A percentile compares a stretch with the other conserved stretches of the same genome.
These are phyloP conservation scores for Pichia ethanolica DNA, from an alignment of 805 yeast genomes.

Conservation along the genomic window DNA sequence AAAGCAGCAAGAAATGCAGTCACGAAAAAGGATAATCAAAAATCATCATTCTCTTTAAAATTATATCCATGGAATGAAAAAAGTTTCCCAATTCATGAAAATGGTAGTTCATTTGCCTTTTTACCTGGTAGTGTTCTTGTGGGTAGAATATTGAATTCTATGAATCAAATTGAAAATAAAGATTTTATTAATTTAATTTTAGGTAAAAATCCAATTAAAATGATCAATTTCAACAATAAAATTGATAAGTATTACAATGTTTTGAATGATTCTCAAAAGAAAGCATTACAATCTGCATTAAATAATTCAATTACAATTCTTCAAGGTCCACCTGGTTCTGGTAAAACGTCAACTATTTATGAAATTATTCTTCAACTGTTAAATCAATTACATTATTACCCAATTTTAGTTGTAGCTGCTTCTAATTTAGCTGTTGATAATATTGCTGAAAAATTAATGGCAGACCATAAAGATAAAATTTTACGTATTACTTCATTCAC, in stretches of 20 bases:
- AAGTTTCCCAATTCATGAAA: slow-evolving; percentile 19
- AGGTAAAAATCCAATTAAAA: slow-evolving; percentile 25
- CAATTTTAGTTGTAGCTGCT: slow-evolving; percentile 67
- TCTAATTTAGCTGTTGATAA: slow-evolving; percentile 72
- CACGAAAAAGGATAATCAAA: slow-evolving; percentile 6
- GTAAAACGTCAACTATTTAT: slow-evolving; percentile 75
- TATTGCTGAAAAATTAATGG: slow-evolving; percentile 60
- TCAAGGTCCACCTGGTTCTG: slow-evolving; percentile 81
- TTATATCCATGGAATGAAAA: slow-evolving; percentile 51
- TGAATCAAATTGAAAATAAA: slow-evolving; percentile 50
- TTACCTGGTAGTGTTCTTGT: slow-evolving; percentile 60
- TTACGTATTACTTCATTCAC: slow-evolving; percentile 52
- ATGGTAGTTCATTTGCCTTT: slow-evolving; percentile 30
- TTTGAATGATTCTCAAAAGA: slow-evolving; percentile 64
- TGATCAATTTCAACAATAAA: slow-evolving; percentile 48
- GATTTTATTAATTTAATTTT: slow-evolving; percentile 34
- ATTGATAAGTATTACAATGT: slow-evolving; percentile 40
- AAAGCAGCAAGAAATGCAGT: slow-evolving; percentile 9
- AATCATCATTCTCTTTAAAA: slow-evolving; percentile 37
- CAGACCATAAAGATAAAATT: slow-evolving; percentile 41
- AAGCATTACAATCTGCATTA: slow-evolving; percentile 65
- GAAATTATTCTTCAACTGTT: slow-evolving; percentile 73
- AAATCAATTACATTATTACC: slow-evolving; percentile 50
- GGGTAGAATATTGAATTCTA: slow-evolving; percentile 56
- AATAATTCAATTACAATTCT: slow-evolving; percentile 50